Percentiles rank a stretch among this genome's conserved stretches.
Evolutionary conservation across 2,329 filamentous ascomycete genomes (phyloP).

Genomic region (Fusarium beomiforme): DNA sequence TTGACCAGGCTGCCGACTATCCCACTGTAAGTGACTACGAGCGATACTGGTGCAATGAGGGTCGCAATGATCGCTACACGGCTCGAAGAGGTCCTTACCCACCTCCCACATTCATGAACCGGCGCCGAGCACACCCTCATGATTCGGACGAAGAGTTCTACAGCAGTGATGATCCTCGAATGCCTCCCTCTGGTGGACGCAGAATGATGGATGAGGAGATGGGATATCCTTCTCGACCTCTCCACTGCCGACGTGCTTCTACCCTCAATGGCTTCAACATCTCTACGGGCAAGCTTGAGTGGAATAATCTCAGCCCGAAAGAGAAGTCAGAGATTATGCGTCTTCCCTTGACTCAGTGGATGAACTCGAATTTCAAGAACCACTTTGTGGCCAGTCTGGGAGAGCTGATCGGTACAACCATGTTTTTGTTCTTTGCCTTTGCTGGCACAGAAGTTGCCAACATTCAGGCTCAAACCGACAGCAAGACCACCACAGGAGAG

Average conservation of each 20-base stretch:
- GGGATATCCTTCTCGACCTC: slow-evolving; percentile 15
- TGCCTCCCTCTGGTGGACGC: slow-evolving; percentile 22
- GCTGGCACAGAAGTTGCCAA: slow-evolving; percentile 54
- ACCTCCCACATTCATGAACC: slow-evolving; percentile 41
- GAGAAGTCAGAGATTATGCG: slow-evolving; percentile 56
- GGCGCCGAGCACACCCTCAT: slow-evolving; percentile 27
- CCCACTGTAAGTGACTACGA: slow-evolving; percentile 38
- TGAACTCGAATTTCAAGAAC: slow-evolving; percentile 59
- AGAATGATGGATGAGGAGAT: slow-evolving; percentile 40
- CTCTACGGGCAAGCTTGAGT: slow-evolving; percentile 46
- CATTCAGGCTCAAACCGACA: slow-evolving; percentile 46
- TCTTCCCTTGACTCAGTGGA: slow-evolving; percentile 57
- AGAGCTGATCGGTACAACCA: slow-evolving; percentile 54
- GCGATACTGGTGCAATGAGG: slow-evolving; percentile 39
- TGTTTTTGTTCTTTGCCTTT: slow-evolving; percentile 58
- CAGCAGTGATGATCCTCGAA: slow-evolving; percentile 34
- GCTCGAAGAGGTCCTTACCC: slow-evolving; percentile 36
- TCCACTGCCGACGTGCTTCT: slow-evolving; percentile 14
- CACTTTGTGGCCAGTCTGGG: slow-evolving; percentile 51
- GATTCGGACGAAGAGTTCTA: slow-evolving; percentile 41
- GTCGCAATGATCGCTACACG: slow-evolving; percentile 34
- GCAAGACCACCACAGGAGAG: slow-evolving; percentile 54
- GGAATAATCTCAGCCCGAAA: slow-evolving; percentile 51
- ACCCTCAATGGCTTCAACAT: slow-evolving; percentile 29
- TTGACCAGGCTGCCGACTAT: slow-evolving; percentile 35